Evolutionary conservation across 2,329 filamentous ascomycete genomes (phyloP).

Genomic region (Colletotrichum sp.): DNA sequence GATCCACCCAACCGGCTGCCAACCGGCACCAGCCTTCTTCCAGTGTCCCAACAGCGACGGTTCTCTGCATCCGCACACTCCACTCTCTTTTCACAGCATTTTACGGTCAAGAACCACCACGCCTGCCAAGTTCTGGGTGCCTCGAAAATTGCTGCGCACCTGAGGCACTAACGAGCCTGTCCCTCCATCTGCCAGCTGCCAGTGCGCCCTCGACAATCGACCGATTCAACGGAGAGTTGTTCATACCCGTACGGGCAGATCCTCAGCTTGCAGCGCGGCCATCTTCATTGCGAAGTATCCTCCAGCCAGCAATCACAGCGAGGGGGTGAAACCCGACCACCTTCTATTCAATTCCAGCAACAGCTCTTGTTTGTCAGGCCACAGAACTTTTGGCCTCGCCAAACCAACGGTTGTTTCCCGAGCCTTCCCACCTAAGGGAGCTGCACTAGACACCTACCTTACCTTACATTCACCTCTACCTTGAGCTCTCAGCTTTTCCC

Average conservation of each 20-base stretch:
- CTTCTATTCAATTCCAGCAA: not conserved
- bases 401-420: not conserved
- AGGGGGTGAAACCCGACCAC: not conserved
- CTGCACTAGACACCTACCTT: not conserved
- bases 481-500: not conserved
- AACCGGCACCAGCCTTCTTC: not conserved
- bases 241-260: not conserved
- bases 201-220: not conserved
- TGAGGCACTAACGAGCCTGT: not conserved
- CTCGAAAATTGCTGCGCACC: not conserved
- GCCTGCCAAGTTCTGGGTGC: not conserved
- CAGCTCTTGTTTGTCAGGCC: not conserved
- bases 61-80: not conserved
- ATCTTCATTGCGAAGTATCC: not conserved
- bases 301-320: not conserved
- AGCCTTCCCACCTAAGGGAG: not conserved
- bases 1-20: not conserved
- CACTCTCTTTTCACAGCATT: not conserved
- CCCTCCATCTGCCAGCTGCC: not conserved
- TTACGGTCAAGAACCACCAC: not conserved
- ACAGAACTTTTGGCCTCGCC: not conserved
- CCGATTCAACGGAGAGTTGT: not conserved
- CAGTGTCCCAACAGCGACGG: not conserved
- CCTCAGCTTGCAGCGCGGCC: not conserved
- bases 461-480: not conserved